Conservation (phyloP, 1,284 basidiomycete species). For the Moesziomyces aphidis region DNA sequence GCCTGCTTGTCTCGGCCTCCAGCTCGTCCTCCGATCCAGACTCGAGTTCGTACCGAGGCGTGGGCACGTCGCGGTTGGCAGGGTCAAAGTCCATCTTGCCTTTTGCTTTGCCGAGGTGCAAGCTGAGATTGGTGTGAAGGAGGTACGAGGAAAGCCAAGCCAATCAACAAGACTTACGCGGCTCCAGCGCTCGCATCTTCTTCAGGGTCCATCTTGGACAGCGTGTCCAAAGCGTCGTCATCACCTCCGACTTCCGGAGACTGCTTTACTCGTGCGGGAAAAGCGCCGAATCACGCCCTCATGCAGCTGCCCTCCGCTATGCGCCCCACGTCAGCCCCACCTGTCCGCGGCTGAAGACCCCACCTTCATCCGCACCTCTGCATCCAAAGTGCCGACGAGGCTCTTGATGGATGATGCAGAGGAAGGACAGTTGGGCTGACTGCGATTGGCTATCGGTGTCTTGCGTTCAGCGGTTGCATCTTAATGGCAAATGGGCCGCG, state of each 20-base stretch:
- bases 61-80: conserved; percentile 23
- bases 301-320: background rate
- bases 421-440: too few relatives aligned
- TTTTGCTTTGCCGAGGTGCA: background rate
- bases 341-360: too few relatives aligned
- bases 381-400: too few relatives aligned
- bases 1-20: conserved; percentile 1
- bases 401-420: too few relatives aligned
- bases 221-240: background rate
- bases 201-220: background rate
- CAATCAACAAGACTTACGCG: background rate
- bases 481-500: too few relatives aligned
- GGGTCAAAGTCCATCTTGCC: conserved; percentile 42
- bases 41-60: conserved; percentile 44
- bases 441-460: too few relatives aligned
- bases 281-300: background rate
- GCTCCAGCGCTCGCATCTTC: background rate
- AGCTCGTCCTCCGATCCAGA: conserved; percentile 43
- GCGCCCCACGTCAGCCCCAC: too few relatives aligned
- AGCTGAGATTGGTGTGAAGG: background rate
- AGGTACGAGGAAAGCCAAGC: background rate
- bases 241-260: background rate
- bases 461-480: too few relatives aligned
- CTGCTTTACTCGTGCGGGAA: background rate
- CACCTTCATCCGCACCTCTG: too few relatives aligned